Percentiles rank a stretch among this genome's conserved stretches.
Conservation (phyloP, 2,329 filamentous ascomycete species). For the Karstenula rhodostoma region DNA sequence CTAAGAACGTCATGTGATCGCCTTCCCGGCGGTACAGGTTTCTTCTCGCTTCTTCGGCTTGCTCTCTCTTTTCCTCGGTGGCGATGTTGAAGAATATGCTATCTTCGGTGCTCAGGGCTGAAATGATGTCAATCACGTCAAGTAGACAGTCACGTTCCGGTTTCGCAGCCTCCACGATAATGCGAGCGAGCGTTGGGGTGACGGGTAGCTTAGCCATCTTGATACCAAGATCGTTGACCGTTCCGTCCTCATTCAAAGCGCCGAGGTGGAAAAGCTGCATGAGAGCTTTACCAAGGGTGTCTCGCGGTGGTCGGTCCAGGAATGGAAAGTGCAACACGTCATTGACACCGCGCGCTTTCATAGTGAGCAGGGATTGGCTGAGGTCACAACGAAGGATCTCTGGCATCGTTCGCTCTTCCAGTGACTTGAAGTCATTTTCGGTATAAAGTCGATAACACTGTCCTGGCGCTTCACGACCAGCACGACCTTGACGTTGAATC, state of each 20-base stretch:
- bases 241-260: constrained; percentile 74
- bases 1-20: constrained; percentile 69
- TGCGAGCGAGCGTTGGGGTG: constrained; percentile 79
- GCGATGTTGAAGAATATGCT: constrained; percentile 65
- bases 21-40: constrained; percentile 68
- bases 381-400: constrained; percentile 93
- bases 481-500: constrained; percentile 88
- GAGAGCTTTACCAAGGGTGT: constrained; percentile 82
- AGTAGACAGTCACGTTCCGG: constrained; percentile 76
- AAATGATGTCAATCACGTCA: constrained; percentile 85
- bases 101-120: constrained; percentile 70
- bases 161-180: constrained; percentile 79
- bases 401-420: constrained; percentile 79
- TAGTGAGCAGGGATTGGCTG: constrained; percentile 83
- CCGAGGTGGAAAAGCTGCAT: constrained; percentile 81
- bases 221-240: constrained; percentile 75
- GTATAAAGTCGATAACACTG: constrained; percentile 93
- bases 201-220: constrained; percentile 86
- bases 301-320: constrained; percentile 79
- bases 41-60: constrained; percentile 63
- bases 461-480: constrained; percentile 88
- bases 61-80: constrained; percentile 67
- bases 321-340: constrained; percentile 85
- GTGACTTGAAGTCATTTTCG: constrained; percentile 72
- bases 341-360: constrained; percentile 89